These are phyloP conservation scores for Anthostomella pinea DNA, from an alignment of 2,329 filamentous ascomycete species.

Conservation along the genomic window DNA sequence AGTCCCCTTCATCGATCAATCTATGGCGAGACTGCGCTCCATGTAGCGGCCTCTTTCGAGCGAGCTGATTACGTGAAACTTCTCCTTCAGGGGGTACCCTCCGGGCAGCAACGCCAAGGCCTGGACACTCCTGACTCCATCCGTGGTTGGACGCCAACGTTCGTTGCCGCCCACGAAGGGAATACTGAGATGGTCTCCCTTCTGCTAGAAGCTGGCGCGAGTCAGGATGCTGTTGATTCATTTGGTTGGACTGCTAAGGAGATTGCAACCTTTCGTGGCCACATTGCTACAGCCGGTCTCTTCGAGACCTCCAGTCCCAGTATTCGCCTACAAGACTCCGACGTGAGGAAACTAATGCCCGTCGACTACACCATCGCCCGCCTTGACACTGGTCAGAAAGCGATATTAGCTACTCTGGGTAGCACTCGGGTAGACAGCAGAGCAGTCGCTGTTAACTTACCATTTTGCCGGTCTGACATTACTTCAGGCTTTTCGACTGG, in stretches of 20 bases:
- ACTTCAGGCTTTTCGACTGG: background rate
- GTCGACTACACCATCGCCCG: constrained; percentile 1
- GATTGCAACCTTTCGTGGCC: constrained; percentile 33
- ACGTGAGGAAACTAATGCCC: background rate
- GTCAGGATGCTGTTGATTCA: constrained; percentile 30
- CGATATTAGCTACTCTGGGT: too few species aligned
- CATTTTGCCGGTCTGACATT: too few species aligned
- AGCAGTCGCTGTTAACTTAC: too few species aligned
- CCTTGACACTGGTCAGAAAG: too few species aligned
- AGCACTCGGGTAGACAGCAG: too few species aligned
- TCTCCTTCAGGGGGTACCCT: too few species aligned
- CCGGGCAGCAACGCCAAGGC: too few species aligned
- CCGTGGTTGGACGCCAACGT: too few species aligned
- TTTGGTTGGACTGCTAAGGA: constrained; percentile 35
- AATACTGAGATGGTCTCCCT: constrained; percentile 11
- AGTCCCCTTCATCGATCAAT: constrained; percentile 9
- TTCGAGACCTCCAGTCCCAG: background rate
- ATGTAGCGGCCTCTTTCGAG: too few species aligned
- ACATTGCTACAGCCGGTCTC: constrained; percentile 26
- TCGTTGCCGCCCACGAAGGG: constrained; percentile 18
- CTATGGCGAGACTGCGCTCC: constrained; percentile 22
- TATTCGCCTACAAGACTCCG: background rate
- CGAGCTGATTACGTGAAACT: too few species aligned
- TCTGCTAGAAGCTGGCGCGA: background rate
- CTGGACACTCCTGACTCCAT: too few species aligned